Evolutionary conservation across 2,329 filamentous ascomycete genomes (phyloP), one percentile per base, ranked within the genome.

Genomic region (Piedraia hortae): DNA sequence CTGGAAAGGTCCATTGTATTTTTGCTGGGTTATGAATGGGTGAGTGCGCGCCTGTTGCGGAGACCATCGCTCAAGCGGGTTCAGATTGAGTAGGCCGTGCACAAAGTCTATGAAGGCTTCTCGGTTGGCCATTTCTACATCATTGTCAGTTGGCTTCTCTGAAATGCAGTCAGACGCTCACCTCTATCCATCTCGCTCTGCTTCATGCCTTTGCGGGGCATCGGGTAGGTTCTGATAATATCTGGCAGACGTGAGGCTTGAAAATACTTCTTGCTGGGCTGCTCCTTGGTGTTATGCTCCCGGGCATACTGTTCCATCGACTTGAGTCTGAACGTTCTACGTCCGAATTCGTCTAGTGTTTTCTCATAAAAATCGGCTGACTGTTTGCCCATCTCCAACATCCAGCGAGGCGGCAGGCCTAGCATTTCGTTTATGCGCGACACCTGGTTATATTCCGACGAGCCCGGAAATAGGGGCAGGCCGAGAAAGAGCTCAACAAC

Each of bases 181-280:
- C 85, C 85, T 72, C 85, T 56, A 37, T 97, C 85, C 32, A 97
- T 70, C 48, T 97, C 85, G 34, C 66, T 73, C 44, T 72, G 78
- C 53, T 97, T 97, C 85, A 97, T 97, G 40, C 91, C 91, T 53
- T 97, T 97, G 38, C 85, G 62, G 21, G 85, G 85, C 82, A 97
- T 91, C 4, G 85, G 73, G 42, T 97, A 97, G 25, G 74, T 78
- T 43, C 88, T 77, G 50, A 97, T 93, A 31, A 97, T 97, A 33
- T 97, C 85, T 3, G 82, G 82, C 23, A 97, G 51, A 2, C 78
- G 89, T 18, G 66, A 91, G 16, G 80, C 78, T 36, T 82, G 74
- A 51, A 97, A 97, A 46, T 97, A 97, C 49, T 93, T 93, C 56
- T 97, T 97, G 62, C 85, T 97, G 11, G 85, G 85, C 45, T 93